These are phyloP conservation scores for Candida wancherniae DNA, from an alignment of 805 yeast species.

Conservation along the genomic window DNA sequence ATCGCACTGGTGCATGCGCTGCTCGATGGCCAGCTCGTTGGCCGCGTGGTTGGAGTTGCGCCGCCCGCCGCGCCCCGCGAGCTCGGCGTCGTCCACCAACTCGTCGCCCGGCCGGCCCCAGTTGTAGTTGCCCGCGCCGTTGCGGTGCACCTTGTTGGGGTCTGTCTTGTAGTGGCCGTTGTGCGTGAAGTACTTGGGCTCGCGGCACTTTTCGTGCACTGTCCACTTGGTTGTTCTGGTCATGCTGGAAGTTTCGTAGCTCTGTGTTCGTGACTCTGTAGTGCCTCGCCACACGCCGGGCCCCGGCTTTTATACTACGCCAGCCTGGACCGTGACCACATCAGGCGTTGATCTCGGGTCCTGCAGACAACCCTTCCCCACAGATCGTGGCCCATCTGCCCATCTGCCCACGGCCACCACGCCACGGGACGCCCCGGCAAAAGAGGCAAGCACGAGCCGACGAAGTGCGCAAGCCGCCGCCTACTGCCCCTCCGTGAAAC, in stretches of 20 bases:
- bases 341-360: too few species aligned
- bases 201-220: constrained; percentile 53
- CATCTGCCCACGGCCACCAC: too few species aligned
- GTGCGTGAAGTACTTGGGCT: constrained; percentile 74
- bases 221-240: constrained; percentile 80
- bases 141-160: constrained; percentile 75
- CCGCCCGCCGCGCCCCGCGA: constrained; percentile 21
- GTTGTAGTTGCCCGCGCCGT: constrained; percentile 81
- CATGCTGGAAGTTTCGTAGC: constrained; percentile 34
- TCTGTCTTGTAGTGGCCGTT: constrained; percentile 63
- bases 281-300: too few species aligned
- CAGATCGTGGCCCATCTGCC: too few species aligned
- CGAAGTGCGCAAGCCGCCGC: too few species aligned
- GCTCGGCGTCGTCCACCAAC: constrained; percentile 54
- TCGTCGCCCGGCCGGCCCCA: constrained; percentile 89
- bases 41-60: constrained; percentile 38
- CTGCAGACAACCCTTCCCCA: too few species aligned
- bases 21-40: constrained; percentile 26
- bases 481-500: too few species aligned
- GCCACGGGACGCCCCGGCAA: too few species aligned
- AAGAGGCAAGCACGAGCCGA: too few species aligned
- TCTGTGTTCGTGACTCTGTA: not conserved
- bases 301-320: too few species aligned
- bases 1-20: constrained; percentile 18
- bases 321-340: too few species aligned